Evolutionary conservation across 2,329 filamentous ascomycete genomes (phyloP).

Genomic region (Colletotrichum paranaense): DNA sequence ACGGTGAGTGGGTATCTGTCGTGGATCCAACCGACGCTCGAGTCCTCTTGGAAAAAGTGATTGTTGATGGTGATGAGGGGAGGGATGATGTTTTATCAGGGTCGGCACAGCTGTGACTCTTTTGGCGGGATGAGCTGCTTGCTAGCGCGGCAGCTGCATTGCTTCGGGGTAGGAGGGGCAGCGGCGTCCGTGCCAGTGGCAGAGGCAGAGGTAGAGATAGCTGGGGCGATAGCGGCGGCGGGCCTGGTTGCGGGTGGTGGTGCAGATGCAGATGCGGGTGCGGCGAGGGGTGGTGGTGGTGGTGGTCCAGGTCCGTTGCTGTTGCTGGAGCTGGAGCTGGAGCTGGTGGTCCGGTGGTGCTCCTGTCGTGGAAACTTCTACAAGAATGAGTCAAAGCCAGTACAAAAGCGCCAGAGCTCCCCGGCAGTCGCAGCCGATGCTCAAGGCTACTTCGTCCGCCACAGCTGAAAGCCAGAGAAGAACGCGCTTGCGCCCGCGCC

Average conservation of each 20-base stretch:
- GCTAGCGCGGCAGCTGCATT: conserved; percentile 32
- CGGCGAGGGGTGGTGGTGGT: background rate
- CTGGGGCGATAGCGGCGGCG: conserved; percentile 26
- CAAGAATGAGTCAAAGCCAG: conserved; percentile 53
- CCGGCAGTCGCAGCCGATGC: conserved; percentile 36
- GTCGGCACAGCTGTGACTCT: conserved; percentile 36
- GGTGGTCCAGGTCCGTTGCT: conserved; percentile 34
- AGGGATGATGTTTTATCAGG: conserved; percentile 32
- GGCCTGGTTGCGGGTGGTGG: background rate
- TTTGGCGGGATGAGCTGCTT: conserved; percentile 22
- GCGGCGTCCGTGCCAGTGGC: conserved; percentile 7
- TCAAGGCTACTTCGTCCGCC: conserved; percentile 36
- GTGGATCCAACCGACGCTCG: conserved; percentile 27
- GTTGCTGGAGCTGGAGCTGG: background rate
- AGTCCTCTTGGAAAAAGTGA: conserved; percentile 27
- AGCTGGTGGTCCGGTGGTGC: conserved; percentile 19
- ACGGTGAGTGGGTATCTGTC: conserved; percentile 20
- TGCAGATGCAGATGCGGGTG: background rate
- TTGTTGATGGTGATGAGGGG: conserved; percentile 38
- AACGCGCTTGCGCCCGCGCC: conserved; percentile 26
- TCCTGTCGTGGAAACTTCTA: conserved; percentile 55
- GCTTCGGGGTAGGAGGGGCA: conserved; percentile 31
- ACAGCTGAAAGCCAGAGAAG: conserved; percentile 39
- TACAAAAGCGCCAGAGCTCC: conserved; percentile 49
- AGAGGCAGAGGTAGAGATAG: too few relatives aligned